Conservation (phyloP, 2,329 filamentous ascomycete genomes). For the Verruconis gallopava region DNA sequence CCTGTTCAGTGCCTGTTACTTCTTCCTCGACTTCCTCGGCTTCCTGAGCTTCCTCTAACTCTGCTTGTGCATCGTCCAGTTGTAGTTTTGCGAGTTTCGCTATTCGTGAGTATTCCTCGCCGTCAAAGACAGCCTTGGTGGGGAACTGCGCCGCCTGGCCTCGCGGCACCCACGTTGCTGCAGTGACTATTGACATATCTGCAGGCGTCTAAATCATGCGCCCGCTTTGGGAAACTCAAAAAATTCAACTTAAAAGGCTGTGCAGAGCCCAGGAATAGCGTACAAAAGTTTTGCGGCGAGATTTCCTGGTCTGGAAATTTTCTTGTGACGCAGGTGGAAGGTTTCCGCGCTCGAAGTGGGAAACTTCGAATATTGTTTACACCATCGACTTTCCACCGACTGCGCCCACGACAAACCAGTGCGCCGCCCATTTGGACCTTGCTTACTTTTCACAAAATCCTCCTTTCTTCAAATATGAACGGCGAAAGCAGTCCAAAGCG, state of each 20-base stretch:
- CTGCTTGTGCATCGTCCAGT: slow-evolving; percentile 61
- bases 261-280: no score
- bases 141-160: slow-evolving; percentile 38
- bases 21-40: slow-evolving; percentile 19
- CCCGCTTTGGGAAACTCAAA: not conserved
- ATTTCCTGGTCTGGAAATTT: slow-evolving; percentile 1
- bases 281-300: no score
- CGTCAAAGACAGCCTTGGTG: slow-evolving; percentile 36
- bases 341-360: no score
- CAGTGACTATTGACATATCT: slow-evolving; percentile 43
- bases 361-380: not conserved
- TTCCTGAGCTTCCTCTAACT: slow-evolving; percentile 41
- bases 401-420: not conserved
- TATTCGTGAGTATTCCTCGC: slow-evolving; percentile 38
- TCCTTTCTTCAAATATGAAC: slow-evolving; percentile 26
- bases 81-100: slow-evolving; percentile 45
- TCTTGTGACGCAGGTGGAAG: slow-evolving; percentile 1
- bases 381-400: not conserved
- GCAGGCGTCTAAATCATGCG: slow-evolving; percentile 1
- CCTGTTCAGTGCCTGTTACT: slow-evolving; percentile 12
- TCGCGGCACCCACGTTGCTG: slow-evolving; percentile 40
- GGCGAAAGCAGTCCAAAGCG: slow-evolving; percentile 45
- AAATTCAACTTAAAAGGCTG: no score
- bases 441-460: no score
- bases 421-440: no score